A percentile compares a stretch with the other conserved stretches of the same genome.
Conservation (phyloP, 768 basidiomycete species). For the Hydnomerulius pinastri region DNA sequence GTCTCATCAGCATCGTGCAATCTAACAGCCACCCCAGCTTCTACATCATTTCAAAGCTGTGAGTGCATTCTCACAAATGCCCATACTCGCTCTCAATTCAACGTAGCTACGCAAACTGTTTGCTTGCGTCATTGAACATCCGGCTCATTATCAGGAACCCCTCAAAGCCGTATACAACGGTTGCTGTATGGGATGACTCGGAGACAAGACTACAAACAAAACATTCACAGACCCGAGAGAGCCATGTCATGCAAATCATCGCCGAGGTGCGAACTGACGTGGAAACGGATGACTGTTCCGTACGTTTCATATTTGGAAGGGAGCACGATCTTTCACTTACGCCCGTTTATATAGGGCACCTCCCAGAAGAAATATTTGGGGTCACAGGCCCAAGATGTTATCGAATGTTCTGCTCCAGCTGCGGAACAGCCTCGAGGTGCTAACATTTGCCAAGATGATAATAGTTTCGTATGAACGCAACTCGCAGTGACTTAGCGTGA, state of each 20-base stretch:
- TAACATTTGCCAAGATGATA: too few species aligned
- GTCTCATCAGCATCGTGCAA: background rate
- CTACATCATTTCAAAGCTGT: constrained; percentile 18
- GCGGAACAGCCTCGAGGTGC: too few species aligned
- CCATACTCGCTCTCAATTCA: background rate
- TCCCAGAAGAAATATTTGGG: too few species aligned
- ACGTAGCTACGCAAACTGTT: constrained; percentile 17
- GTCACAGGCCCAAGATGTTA: too few species aligned
- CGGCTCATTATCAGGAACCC: constrained; percentile 7
- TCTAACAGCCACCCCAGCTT: constrained; percentile 4
- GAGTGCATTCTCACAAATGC: background rate
- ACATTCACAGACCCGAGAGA: background rate
- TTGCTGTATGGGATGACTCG: constrained; percentile 6
- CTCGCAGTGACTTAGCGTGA: too few species aligned
- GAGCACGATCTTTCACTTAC: too few species aligned
- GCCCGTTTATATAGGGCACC: too few species aligned
- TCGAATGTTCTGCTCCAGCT: too few species aligned
- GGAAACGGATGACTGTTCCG: too few species aligned
- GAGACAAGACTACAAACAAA: background rate
- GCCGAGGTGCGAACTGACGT: too few species aligned
- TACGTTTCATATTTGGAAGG: too few species aligned
- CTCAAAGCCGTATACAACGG: background rate
- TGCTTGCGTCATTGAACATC: constrained; percentile 20
- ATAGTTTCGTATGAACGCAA: too few species aligned
- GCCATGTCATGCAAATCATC: background rate